phyloP scores from a whole-genome alignment of 495 filamentous ascomycete genomes.

The Penicillium taxi region DNA sequence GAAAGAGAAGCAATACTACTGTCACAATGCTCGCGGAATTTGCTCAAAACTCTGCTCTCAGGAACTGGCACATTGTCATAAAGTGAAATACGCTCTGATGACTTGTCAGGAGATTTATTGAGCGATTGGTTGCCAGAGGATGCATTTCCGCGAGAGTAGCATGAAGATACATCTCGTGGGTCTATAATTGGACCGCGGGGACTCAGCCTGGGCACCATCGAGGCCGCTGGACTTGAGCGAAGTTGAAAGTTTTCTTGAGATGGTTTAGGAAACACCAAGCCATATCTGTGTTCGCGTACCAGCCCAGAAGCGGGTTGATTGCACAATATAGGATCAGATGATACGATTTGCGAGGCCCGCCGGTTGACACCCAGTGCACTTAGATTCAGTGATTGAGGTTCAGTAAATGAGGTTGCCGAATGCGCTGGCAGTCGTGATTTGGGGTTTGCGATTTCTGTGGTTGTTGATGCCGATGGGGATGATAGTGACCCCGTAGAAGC shows the following conservation, averaged over 20 bases:
- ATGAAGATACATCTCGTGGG: conserved; percentile 18
- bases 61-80: neutral
- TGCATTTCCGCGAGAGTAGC: conserved; percentile 19
- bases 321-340: conserved; percentile 17
- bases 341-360: conserved; percentile 20
- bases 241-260: conserved; percentile 11
- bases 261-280: conserved; percentile 7
- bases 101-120: neutral
- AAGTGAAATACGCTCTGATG: too few relatives aligned
- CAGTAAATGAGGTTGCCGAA: conserved; percentile 9
- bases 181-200: conserved; percentile 6
- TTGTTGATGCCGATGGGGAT: conserved; percentile 5
- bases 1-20: conserved; percentile 2
- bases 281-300: conserved; percentile 10
- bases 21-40: conserved; percentile 28
- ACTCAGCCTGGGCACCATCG: conserved; percentile 4
- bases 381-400: conserved; percentile 22
- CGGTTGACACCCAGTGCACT: conserved; percentile 27
- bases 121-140: conserved; percentile 5
- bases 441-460: conserved; percentile 18
- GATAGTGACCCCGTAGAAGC: conserved; percentile 19
- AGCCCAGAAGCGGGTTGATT: conserved; percentile 18
- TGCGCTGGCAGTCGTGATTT: conserved; percentile 19
- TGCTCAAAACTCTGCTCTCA: conserved; percentile 9
- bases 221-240: conserved; percentile 2